These are phyloP conservation scores for Suillus plorans DNA, from an alignment of 768 basidiomycete genomes.

Conservation along the genomic window DNA sequence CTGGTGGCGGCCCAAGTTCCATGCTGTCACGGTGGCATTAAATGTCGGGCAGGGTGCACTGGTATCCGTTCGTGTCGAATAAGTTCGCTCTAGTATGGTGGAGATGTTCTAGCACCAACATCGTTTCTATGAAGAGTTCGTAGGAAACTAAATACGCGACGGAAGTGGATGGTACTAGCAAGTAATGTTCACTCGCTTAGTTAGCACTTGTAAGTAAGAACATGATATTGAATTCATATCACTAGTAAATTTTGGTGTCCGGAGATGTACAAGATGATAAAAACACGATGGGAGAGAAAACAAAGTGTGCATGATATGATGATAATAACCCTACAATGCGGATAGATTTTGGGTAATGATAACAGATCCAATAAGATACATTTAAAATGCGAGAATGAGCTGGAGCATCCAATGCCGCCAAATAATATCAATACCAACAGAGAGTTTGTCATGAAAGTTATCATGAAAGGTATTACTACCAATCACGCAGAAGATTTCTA, in stretches of 20 bases:
- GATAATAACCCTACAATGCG: background rate
- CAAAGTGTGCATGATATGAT: background rate
- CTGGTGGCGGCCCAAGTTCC: too few relatives aligned
- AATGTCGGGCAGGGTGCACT: too few relatives aligned
- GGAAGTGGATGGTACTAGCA: too few relatives aligned
- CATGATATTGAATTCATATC: background rate
- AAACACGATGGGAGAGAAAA: background rate
- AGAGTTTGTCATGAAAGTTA: background rate
- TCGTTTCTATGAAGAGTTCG: too few relatives aligned
- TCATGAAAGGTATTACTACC: background rate
- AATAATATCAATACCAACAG: background rate
- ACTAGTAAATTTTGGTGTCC: background rate
- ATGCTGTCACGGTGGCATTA: too few relatives aligned
- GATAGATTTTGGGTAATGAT: constrained; percentile 4
- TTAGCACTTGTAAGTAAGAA: background rate
- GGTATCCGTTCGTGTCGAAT: too few relatives aligned
- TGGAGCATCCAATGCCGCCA: background rate
- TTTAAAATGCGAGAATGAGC: constrained; percentile 1
- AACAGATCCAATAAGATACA: constrained; percentile 6
- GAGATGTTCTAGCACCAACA: too few relatives aligned
- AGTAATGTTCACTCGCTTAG: background rate
- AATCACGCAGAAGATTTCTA: too few relatives aligned
- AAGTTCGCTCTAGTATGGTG: too few relatives aligned
- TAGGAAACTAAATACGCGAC: too few relatives aligned
- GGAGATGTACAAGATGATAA: constrained; percentile 4